phyloP scores from a whole-genome alignment of 2,329 filamentous ascomycete species.

The Gaeumannomyces tritici region DNA sequence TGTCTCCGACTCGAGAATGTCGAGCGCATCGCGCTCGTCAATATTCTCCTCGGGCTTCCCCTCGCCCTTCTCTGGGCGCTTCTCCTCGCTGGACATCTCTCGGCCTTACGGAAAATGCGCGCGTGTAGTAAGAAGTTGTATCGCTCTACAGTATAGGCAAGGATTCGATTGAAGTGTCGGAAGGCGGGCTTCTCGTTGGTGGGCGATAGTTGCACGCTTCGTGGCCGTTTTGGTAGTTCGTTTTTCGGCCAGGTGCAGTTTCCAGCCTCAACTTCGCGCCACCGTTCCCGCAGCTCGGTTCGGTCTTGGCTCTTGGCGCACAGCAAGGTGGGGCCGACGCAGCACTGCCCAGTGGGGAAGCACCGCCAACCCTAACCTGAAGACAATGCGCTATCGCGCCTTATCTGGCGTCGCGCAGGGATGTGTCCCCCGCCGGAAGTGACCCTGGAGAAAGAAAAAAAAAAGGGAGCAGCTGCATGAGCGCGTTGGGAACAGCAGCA shows the following conservation, averaged over 20 bases:
- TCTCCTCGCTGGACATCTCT: neutral
- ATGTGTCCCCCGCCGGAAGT: neutral
- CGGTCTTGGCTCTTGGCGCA: no score
- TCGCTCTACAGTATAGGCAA: neutral
- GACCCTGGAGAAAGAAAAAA: neutral
- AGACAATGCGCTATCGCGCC: no score
- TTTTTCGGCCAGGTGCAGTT: neutral
- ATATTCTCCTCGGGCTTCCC: constrained; percentile 41
- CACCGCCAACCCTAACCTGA: neutral
- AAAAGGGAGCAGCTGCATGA: neutral
- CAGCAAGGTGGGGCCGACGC: neutral
- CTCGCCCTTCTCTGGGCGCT: neutral
- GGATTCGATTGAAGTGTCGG: neutral
- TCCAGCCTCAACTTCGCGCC: neutral
- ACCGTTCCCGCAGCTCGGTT: neutral
- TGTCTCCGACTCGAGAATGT: constrained; percentile 71
- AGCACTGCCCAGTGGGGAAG: neutral
- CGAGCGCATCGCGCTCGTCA: constrained; percentile 53
- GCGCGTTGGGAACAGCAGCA: neutral
- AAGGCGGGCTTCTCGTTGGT: neutral
- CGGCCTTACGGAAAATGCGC: neutral
- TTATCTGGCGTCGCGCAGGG: neutral
- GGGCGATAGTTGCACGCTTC: neutral
- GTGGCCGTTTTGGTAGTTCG: neutral
- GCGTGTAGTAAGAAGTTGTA: neutral